Percentiles rank a stretch among this genome's conserved stretches.
phyloP scores from a whole-genome alignment of 139 green algal species.

The Coelastrella sp. region DNA sequence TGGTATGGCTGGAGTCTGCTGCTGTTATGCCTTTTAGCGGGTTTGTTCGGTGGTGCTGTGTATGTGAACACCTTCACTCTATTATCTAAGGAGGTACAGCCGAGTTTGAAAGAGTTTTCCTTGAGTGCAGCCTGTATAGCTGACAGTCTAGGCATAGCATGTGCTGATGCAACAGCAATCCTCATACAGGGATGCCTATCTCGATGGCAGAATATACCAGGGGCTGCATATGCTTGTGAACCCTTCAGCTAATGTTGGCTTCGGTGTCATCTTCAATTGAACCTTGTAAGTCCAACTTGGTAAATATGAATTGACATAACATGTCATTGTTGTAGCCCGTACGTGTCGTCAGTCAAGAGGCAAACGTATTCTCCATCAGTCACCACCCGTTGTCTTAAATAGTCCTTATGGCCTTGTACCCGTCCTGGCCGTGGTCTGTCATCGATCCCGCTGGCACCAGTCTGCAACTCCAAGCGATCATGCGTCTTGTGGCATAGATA shows the following conservation, averaged over 20 bases:
- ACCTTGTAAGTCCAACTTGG: no score
- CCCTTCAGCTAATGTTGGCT: background rate
- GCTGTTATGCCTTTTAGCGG: slow-evolving; percentile 58
- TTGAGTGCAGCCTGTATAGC: slow-evolving; percentile 68
- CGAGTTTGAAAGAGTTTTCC: slow-evolving; percentile 62
- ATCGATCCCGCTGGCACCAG: no score
- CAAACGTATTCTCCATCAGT: no score
- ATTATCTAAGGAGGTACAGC: slow-evolving; percentile 58
- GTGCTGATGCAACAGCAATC: slow-evolving; percentile 65
- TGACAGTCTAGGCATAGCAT: slow-evolving; percentile 68
- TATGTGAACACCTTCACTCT: slow-evolving; percentile 80
- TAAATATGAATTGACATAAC: no score
- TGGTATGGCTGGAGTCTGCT: slow-evolving; percentile 69
- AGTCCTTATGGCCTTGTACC: no score
- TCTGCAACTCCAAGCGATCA: no score
- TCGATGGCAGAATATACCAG: slow-evolving; percentile 11
- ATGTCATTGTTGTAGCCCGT: no score
- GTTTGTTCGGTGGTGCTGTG: slow-evolving; percentile 72
- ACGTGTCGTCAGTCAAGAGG: no score
- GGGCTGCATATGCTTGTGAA: slow-evolving; percentile 43
- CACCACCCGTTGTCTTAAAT: no score
- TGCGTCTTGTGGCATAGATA: no score
- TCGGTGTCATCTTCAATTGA: no score
- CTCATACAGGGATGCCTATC: slow-evolving; percentile 67
- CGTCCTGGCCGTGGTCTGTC: no score